Evolutionary conservation across 306 rosid genomes (phyloP), one percentile per base, ranked within the genome.

Genomic region (Crotalaria pallida): DNA sequence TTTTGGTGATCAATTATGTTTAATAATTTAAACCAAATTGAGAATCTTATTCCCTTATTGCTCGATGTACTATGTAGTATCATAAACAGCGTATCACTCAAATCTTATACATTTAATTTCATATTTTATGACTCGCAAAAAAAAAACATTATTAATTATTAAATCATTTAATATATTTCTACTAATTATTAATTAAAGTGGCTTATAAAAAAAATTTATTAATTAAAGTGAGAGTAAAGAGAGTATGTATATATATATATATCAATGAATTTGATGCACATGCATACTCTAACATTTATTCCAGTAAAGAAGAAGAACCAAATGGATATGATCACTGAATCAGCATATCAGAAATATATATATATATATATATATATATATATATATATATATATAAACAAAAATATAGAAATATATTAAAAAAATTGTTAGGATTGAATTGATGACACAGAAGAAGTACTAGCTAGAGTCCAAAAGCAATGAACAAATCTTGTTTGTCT

Each of bases 401-500:
- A 5, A 9, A 31, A 8, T 6, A 8, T 9, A 8, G 12, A 5
- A 66, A 60, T 49, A n/a, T n/a, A n/a, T n/a, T n/a, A n/a, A n/a
- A 13, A 1, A 38, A 47, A 48, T 13, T 66, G 65, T 61, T 63
- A 76, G 79, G 79, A 74, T 79, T 62, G 27, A 76, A 72, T 66
- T 34, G 45, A 56, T 72, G 49, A 53, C 51, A 48, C 27, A 27
- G 13, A 76, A 27, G 4, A 10, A 10, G 13, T 38, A 38, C 34
- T 26, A 26, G 55, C n/a, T 65, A 36, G 33, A 69, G 29, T 73
- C 72, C 67, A 74, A 80, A 60, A 75, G 44, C 79, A 83, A 86
- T 83, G 78, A 86, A 81, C 79, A 83, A 81, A 86, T 79, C 66
- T 41, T 56, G 80, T 72, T 41, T 56, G 80, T 79, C 83, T 88